Percentiles rank a stretch among this genome's conserved stretches.
Conservation (phyloP, 176 grass and related monocot genomes). For the Saccharum officinarum region DNA sequence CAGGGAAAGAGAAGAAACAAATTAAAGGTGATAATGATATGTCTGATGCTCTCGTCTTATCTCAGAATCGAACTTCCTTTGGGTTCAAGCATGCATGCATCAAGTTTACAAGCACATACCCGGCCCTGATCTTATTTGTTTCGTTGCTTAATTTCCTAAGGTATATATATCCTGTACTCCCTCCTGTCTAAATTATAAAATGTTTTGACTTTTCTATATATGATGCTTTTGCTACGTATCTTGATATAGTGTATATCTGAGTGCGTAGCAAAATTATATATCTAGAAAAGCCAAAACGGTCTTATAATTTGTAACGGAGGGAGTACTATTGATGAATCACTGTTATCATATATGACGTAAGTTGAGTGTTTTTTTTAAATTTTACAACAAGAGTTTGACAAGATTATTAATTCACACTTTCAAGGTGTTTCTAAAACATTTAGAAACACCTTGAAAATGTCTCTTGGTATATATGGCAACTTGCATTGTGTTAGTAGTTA, state of each 20-base stretch:
- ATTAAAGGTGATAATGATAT: constrained; percentile 59
- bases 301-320: too few relatives aligned
- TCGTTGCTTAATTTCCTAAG: neutral
- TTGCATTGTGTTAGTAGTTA: constrained; percentile 5
- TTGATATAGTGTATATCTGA: too few relatives aligned
- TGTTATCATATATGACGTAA: too few relatives aligned
- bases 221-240: too few relatives aligned
- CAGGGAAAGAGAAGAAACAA: neutral
- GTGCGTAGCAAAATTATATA: too few relatives aligned
- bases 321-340: too few relatives aligned
- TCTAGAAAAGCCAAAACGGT: too few relatives aligned
- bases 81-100: constrained; percentile 6
- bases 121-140: neutral
- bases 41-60: constrained; percentile 58
- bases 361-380: neutral
- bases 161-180: too few relatives aligned
- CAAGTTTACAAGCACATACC: neutral
- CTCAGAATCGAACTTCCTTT: constrained; percentile 21
- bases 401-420: neutral
- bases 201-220: too few relatives aligned
- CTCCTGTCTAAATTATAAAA: too few relatives aligned
- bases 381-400: neutral
- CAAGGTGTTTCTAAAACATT: too few relatives aligned
- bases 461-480: neutral
- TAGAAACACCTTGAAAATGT: neutral